Evolutionary conservation across 2,329 filamentous ascomycete genomes (phyloP), one percentile per base, ranked within the genome.

Genomic region (Aspergillus brunneoviolaceus): DNA sequence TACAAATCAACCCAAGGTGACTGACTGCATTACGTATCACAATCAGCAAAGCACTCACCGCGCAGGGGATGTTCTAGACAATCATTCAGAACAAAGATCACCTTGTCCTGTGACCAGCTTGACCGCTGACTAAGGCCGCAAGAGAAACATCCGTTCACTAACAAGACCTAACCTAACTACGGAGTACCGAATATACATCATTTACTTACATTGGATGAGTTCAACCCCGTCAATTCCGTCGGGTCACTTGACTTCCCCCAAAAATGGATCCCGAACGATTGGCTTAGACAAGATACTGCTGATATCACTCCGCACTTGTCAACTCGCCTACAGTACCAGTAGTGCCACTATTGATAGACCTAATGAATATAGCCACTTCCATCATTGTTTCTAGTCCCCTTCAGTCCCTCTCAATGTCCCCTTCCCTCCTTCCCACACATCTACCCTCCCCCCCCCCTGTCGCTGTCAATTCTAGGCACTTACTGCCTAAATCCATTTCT

Each of bases 81-180:
- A 65, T 60, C 59, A 55, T 61, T 49, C 54, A 59, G 54, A 29
- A 63, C 60, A 63, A 63, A 62, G 64, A 67, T 67, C 65, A 60
- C 54, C 66, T 49, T 58, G 65, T 66, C 66, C 66, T 68, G 66
- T 68, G 66, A 68, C 66, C 66, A 63, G 39, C 55, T 56, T 51
- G 11, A n/a, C n/a, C 23, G 65, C 62, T 68, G 64, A 68, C 61
- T 68, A 67, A 68, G 57, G 27, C 14, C 14, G 29, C 52, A 35
- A 48, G 50, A 39, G 50, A 51, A 19, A 47, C 50, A n/a, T 55
- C 59, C 12, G 33, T 16, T 6, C 12, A 35, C 33, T 12, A 12
- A 35, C 33, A 12, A 12, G 11, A 35, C 10, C 33, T 35, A 16
- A 35, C 33, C 33, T 35, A 16, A 29, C 27, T 2, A 29, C 7